Base-by-base conservation (phyloP, 192 early-diverging fungal species). In the Coemansia sp. region DNA sequence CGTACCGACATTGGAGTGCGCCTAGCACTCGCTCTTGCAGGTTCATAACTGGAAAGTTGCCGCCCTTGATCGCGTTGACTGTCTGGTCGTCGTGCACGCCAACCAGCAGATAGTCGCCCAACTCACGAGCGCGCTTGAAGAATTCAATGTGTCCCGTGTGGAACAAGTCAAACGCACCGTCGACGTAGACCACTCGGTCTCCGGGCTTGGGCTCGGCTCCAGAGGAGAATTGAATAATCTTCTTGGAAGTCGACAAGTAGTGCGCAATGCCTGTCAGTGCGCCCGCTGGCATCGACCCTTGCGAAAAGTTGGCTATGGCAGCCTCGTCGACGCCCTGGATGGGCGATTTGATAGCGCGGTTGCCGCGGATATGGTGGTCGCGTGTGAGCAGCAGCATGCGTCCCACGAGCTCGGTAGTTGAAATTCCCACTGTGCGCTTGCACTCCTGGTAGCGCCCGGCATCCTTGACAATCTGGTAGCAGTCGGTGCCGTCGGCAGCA, bases 121-220 rank as follows among this genome's bases (percentile, higher is more conserved):
- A 76, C 60, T 86, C 87, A 67, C 88, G 93, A 29, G 93, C 94
- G 65, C 90, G 87, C 70, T 89, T 89, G 72, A 98, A 80, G 82
- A 97, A 96, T 75, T 96, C 92, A 69, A 95, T 92, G 74, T 98
- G 96, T n/a, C 94, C 93, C 3, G 90, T 89, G 73, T 97, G 96
- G 87, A 98, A 98, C 65, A 98, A 76, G 68, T 98, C 96, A 83
- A 97, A 98, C 13, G 93, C 92, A 20, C 96, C 96, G 69, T 98
- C 94, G 11, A 98, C 94, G 75, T 98, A 98, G 27, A 98, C 89
- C 16, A 96, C 87, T 62, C 86, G 88, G 73, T 96, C 95, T 22
- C 82, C 85, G 0, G 87, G 70, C 69, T 86, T 82, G 13, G 94
- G 93, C 69, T 94, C 91, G 38, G 83, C 77, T 29, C 88, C 89